These are phyloP conservation scores for Osmanthus fragrans DNA, from an alignment of 257 asterid species.

Conservation along the genomic window DNA sequence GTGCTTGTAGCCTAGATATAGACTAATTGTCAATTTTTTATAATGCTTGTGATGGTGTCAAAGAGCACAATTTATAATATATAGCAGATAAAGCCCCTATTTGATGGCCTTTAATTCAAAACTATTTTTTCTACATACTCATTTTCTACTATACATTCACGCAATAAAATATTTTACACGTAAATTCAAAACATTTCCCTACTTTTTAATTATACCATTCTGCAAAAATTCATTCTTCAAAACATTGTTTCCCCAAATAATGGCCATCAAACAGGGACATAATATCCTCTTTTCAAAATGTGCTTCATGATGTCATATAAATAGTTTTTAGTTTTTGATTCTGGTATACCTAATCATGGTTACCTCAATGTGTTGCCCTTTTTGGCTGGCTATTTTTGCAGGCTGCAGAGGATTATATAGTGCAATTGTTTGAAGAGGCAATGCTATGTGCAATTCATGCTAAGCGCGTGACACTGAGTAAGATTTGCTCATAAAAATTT, in stretches of 20 bases:
- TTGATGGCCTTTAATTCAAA: no score
- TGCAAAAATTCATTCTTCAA: no score
- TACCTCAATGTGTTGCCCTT: not conserved
- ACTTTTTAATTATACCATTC: no score
- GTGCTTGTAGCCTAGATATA: not conserved
- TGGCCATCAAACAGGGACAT: no score
- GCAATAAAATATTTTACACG: no score
- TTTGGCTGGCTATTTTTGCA: constrained; percentile 29
- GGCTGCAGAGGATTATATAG: constrained; percentile 83
- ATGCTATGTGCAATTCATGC: constrained; percentile 92
- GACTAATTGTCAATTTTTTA: constrained; percentile 2
- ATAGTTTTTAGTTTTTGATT: constrained; percentile 3
- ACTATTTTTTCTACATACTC: no score
- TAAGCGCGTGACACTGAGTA: constrained; percentile 91
- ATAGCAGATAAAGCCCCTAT: not conserved
- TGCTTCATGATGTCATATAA: not conserved
- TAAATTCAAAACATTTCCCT: no score
- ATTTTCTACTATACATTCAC: no score
- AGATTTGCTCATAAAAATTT: constrained; percentile 33
- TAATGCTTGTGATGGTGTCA: not conserved
- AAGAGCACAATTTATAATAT: not conserved
- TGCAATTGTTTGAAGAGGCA: constrained; percentile 78
- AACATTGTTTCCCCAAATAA: no score
- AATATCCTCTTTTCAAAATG: not conserved
- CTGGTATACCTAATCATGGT: constrained; percentile 5